phyloP scores from a whole-genome alignment of 2,329 filamentous ascomycete species.

The Fusarium poae region DNA sequence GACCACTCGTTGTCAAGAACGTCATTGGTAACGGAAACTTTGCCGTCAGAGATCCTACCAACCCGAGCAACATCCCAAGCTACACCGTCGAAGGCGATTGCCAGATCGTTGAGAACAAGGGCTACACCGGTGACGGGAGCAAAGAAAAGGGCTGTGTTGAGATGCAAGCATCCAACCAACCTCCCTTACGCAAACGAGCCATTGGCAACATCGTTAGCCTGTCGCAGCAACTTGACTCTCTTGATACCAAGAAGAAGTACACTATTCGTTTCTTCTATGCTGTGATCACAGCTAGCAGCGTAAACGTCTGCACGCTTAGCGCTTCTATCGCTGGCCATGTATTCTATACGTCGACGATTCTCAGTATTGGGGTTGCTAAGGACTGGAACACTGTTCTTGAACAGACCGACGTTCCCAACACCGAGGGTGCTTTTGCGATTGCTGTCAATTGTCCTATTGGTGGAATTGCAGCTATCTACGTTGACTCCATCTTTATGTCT shows the following conservation, averaged over 20 bases:
- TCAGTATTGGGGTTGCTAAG: not conserved
- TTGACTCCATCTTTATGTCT: constrained; percentile 43
- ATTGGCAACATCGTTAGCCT: constrained; percentile 6
- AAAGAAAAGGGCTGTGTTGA: constrained; percentile 22
- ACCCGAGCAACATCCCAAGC: constrained; percentile 8
- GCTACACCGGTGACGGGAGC: constrained; percentile 17
- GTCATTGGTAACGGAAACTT: constrained; percentile 24
- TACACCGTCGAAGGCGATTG: constrained; percentile 3
- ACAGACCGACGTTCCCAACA: not conserved
- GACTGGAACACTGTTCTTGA: constrained; percentile 24
- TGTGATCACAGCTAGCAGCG: constrained; percentile 6
- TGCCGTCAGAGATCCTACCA: not conserved
- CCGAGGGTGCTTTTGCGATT: not conserved
- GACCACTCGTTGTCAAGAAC: constrained; percentile 12
- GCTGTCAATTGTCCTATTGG: constrained; percentile 10
- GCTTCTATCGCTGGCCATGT: constrained; percentile 24
- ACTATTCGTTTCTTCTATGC: constrained; percentile 39
- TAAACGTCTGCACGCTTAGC: constrained; percentile 18
- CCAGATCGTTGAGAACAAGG: not conserved
- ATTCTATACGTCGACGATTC: constrained; percentile 4
- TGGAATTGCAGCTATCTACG: constrained; percentile 11
- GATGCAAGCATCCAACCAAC: not conserved
- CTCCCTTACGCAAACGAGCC: constrained; percentile 6
- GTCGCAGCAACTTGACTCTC: constrained; percentile 16
- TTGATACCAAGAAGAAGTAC: constrained; percentile 19